Base-by-base conservation (phyloP, 352 stramenopile species). In the Globisporangium cylindrosporum region DNA sequence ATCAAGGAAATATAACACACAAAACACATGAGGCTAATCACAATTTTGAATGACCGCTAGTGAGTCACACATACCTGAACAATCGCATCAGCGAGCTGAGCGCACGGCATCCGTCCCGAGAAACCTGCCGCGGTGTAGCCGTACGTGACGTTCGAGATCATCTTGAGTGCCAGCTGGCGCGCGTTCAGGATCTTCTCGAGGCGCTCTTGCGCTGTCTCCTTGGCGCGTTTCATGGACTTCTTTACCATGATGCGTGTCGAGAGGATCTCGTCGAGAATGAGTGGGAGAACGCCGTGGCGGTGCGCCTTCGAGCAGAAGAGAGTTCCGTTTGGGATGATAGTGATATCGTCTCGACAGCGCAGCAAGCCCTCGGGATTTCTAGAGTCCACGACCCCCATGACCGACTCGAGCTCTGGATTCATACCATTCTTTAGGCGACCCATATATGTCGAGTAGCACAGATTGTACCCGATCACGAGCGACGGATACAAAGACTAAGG, bases 101-200 rank as follows among this genome's bases (percentile, higher is more conserved):
- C 87, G 68, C 93, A 98, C 6, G 96, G 96, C 88, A 98, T 99
- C 20, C 98, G 81, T 1, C 98, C 98, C 41, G 91, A 99, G 78
- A 99, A 99, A 0, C 97, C 98, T 20, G 98, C 98, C 1, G 94
- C 96, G 5, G 97, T 99, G 82, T 99, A 99, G 6, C 94, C 97
- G 76, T 99, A 99, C 18, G 97, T 99, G 29, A 99, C 98, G 78
- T 99, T 99, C 4, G 98, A 95, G 55, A 99, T 96, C 86, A 99
- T 97, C 79, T 99, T 99, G 18, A 99, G 80, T 25, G 98, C 97
- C 15, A 99, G 75, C 66, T 96, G 87, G 4, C 88, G 81, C 22
- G 89, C 89, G 56, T 96, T 83, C 10, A 95, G 69, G 5, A 94
- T 75, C 51, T 92, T 91, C 41, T 80, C 77, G 22, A 94, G 71